Evolutionary conservation across 192 early-diverging fungal genomes (phyloP).

Genomic region (Umbelopsis vinacea): DNA sequence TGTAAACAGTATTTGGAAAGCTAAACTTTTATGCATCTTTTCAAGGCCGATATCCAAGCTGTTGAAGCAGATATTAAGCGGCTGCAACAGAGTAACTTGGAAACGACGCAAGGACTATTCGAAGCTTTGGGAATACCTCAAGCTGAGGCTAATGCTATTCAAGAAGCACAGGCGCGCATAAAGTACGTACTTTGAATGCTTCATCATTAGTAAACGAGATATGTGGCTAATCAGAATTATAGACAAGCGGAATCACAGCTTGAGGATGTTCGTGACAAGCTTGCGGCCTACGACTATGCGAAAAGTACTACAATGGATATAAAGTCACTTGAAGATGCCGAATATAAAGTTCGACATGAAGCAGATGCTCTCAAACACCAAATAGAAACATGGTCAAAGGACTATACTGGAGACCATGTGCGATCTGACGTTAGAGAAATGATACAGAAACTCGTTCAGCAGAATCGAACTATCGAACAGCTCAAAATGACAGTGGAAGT

Average conservation of each 20-base stretch:
- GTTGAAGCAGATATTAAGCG: constrained; percentile 11
- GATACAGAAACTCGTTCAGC: background rate
- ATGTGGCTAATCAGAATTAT: background rate
- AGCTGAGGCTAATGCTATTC: background rate
- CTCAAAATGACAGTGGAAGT: background rate
- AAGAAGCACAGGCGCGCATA: background rate
- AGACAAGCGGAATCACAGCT: constrained; percentile 10
- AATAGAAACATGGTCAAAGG: constrained; percentile 8
- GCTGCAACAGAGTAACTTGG: background rate
- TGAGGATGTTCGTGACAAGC: background rate
- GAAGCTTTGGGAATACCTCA: background rate
- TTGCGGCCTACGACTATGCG: constrained; percentile 6
- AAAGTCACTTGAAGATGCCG: constrained; percentile 7
- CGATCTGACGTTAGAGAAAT: background rate
- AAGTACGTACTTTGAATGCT: background rate
- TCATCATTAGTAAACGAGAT: background rate
- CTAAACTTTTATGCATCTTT: background rate
- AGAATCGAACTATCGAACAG: background rate
- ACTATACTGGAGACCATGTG: background rate
- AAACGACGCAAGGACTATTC: background rate
- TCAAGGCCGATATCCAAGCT: background rate
- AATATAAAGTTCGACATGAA: constrained; percentile 18
- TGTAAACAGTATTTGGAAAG: background rate
- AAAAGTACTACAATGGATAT: background rate
- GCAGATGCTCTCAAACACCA: constrained; percentile 12